Conservation (phyloP, 2,329 filamentous ascomycete species). For the Lasiodiplodia sp. region DNA sequence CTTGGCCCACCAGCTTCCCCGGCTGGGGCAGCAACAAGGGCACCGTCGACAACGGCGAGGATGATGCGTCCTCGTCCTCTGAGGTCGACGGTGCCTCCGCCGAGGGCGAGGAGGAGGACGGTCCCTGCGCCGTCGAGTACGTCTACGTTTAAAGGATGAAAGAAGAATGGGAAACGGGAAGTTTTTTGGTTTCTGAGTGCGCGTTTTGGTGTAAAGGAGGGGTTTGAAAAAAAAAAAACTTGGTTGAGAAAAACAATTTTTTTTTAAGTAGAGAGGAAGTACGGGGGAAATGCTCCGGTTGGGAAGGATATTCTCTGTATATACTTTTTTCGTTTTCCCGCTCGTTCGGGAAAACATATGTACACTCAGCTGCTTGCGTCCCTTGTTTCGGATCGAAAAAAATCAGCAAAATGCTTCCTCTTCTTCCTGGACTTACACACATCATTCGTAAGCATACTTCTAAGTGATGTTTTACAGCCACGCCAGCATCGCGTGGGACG, state of each 20-base stretch:
- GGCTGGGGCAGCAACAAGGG: background rate
- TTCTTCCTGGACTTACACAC: background rate
- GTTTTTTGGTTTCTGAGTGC: background rate
- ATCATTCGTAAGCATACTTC: too few relatives aligned
- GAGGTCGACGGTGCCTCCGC: background rate
- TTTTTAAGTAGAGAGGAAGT: background rate
- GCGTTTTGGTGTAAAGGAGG: too few relatives aligned
- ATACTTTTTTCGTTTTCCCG: background rate
- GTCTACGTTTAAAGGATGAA: conserved; percentile 17
- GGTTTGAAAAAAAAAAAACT: background rate
- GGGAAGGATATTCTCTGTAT: background rate
- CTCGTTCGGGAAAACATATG: background rate
- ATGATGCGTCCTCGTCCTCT: background rate
- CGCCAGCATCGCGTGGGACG: too few relatives aligned
- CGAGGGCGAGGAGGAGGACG: conserved; percentile 11
- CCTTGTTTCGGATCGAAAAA: background rate
- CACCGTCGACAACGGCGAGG: background rate
- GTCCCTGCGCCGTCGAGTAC: conserved; percentile 24
- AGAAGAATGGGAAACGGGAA: background rate
- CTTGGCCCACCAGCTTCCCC: conserved; percentile 8
- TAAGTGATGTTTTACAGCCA: too few relatives aligned
- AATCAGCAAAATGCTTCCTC: background rate
- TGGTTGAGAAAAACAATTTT: background rate
- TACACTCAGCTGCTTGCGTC: background rate
- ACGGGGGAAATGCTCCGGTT: background rate